Percentiles rank a stretch among this genome's conserved stretches.
phyloP scores from a whole-genome alignment of 495 filamentous ascomycete species.

The Xylaria flabelliformis region DNA sequence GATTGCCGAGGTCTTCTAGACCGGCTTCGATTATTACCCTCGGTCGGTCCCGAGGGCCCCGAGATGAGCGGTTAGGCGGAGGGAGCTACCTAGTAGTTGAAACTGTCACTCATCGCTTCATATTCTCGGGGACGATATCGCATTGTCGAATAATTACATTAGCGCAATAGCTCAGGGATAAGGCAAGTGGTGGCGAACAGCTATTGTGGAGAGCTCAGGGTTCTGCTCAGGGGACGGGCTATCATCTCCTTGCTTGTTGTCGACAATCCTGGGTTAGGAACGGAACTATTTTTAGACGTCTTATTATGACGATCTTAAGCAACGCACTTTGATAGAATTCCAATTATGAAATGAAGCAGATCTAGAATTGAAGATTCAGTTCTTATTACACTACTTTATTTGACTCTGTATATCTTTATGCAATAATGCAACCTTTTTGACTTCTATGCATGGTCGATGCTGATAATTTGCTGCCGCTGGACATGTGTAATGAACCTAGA shows the following conservation, averaged over 20 bases:
- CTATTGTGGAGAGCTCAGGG: conserved; percentile 6
- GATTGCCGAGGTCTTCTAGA: neutral
- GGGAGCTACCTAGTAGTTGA: too few relatives aligned
- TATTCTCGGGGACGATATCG: neutral
- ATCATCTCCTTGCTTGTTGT: neutral
- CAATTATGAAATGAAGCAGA: neutral
- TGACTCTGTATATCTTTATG: neutral
- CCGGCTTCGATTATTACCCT: neutral
- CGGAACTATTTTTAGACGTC: conserved; percentile 17
- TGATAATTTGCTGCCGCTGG: neutral
- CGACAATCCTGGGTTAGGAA: neutral
- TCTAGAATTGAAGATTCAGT: neutral
- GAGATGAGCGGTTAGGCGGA: neutral
- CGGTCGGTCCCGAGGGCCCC: neutral
- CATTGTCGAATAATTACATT: neutral
- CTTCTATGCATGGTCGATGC: neutral
- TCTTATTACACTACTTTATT: conserved; percentile 7
- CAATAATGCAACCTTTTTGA: neutral
- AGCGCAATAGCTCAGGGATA: neutral
- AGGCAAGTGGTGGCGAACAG: too few relatives aligned
- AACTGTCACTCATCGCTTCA: neutral
- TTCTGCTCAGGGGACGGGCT: neutral
- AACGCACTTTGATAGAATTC: neutral
- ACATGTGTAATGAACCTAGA: neutral
- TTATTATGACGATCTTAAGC: neutral